A percentile compares a stretch with the other conserved stretches of the same genome.
These are phyloP conservation scores for Huntiella decipiens DNA, from an alignment of 2,329 filamentous ascomycete genomes.

Conservation along the genomic window DNA sequence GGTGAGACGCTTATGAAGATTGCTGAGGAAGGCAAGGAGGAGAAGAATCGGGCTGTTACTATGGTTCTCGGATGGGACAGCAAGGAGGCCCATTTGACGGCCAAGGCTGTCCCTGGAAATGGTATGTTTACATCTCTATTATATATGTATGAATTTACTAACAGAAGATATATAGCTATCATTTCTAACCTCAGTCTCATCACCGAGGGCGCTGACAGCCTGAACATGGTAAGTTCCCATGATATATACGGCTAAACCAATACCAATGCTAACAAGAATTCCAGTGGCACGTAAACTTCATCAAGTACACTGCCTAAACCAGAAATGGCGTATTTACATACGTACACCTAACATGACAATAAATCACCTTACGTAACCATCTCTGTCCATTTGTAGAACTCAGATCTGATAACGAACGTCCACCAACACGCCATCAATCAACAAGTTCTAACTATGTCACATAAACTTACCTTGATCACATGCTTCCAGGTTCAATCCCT, in stretches of 20 bases:
- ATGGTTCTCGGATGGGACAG: constrained; percentile 23
- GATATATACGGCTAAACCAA: neutral
- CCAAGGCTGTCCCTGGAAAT: constrained; percentile 14
- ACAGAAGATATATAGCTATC: constrained; percentile 16
- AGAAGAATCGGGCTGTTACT: constrained; percentile 17
- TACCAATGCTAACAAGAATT: neutral
- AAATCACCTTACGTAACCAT: too few relatives aligned
- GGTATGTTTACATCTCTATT: constrained; percentile 11
- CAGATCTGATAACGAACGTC: too few relatives aligned
- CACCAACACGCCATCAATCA: too few relatives aligned
- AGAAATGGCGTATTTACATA: too few relatives aligned
- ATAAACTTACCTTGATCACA: too few relatives aligned
- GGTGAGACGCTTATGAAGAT: constrained; percentile 19
- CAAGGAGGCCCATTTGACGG: constrained; percentile 20
- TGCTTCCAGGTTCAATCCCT: too few relatives aligned
- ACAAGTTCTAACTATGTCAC: too few relatives aligned
- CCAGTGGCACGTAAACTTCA: constrained; percentile 17
- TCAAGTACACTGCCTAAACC: constrained; percentile 6
- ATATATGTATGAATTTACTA: neutral
- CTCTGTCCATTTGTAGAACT: too few relatives aligned
- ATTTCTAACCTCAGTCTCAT: constrained; percentile 20
- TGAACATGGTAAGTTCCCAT: constrained; percentile 17
- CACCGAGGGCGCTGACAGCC: constrained; percentile 16
- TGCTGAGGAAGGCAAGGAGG: constrained; percentile 15
- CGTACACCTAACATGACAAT: too few relatives aligned